A percentile compares a stretch with the other conserved stretches of the same genome.
These are phyloP conservation scores for Solanum sejunctum DNA, from an alignment of 257 asterid genomes.

Conservation along the genomic window DNA sequence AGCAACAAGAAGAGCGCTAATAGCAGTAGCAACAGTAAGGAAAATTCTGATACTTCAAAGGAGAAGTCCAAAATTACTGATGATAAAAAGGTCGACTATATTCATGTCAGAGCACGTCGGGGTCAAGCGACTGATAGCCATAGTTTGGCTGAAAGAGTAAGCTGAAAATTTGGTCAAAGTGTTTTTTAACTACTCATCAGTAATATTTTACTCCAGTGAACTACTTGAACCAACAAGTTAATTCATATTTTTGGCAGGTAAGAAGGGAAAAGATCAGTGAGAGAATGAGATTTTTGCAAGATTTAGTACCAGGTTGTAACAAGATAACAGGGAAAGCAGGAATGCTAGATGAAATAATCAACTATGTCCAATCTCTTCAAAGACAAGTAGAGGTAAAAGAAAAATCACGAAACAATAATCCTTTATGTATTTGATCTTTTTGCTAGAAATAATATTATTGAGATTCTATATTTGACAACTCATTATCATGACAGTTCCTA, in stretches of 20 bases:
- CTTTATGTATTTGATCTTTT: background rate
- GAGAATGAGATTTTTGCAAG: constrained; percentile 82
- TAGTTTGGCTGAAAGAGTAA: constrained; percentile 93
- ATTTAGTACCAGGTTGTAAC: constrained; percentile 87
- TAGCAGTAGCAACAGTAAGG: constrained; percentile 14
- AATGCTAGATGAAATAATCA: constrained; percentile 89
- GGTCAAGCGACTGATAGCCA: constrained; percentile 99
- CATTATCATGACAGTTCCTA: constrained; percentile 45
- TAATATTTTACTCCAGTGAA: background rate
- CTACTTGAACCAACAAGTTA: background rate
- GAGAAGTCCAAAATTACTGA: constrained; percentile 40
- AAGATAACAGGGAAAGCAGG: constrained; percentile 91
- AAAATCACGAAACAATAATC: background rate
- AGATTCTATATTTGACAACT: background rate
- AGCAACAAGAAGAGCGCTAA: constrained; percentile 26
- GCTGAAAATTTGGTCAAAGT: background rate
- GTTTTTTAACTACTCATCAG: background rate
- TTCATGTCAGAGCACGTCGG: constrained; percentile 92
- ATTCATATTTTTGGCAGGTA: constrained; percentile 28
- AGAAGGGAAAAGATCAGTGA: constrained; percentile 92
- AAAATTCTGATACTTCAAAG: constrained; percentile 14
- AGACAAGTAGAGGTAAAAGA: constrained; percentile 83
- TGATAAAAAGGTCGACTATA: constrained; percentile 57
- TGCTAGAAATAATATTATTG: background rate
- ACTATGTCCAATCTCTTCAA: constrained; percentile 91